These are phyloP conservation scores for Pugionium cornutum DNA, from an alignment of 345 rosid species.

Conservation along the genomic window DNA sequence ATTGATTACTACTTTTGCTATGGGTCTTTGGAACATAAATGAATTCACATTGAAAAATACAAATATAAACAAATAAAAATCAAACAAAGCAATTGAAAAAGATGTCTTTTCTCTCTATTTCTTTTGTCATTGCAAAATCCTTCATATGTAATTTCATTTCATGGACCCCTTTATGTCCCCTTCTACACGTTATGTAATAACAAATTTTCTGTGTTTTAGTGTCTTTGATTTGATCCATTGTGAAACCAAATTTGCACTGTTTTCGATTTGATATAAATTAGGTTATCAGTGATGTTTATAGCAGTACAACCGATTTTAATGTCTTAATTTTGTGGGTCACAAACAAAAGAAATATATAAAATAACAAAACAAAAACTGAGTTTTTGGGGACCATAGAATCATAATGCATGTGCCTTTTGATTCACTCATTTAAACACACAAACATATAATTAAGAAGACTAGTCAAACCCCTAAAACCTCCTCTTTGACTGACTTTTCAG, in stretches of 20 bases:
- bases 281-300: constrained; percentile 23
- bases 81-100: constrained; percentile 23
- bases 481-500: constrained; percentile 38
- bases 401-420: constrained; percentile 43
- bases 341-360: not conserved
- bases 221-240: constrained; percentile 25
- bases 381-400: constrained; percentile 41
- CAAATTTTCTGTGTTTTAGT: constrained; percentile 23
- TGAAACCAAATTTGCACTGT: constrained; percentile 38
- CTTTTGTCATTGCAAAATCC: constrained; percentile 31
- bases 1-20: not conserved
- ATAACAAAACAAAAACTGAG: not conserved
- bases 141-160: constrained; percentile 30
- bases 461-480: constrained; percentile 30
- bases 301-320: constrained; percentile 28
- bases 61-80: not conserved
- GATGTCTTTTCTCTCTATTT: constrained; percentile 15
- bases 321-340: constrained; percentile 30
- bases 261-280: constrained; percentile 14
- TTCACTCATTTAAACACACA: constrained; percentile 34
- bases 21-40: constrained; percentile 9
- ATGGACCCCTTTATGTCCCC: constrained; percentile 35
- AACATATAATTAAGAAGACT: constrained; percentile 26
- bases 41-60: constrained; percentile 35
- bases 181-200: constrained; percentile 29